A percentile compares a stretch with the other conserved stretches of the same genome.
Evolutionary conservation across 768 basidiomycete genomes (phyloP).

Genomic region (Russula griseocarnosa): DNA sequence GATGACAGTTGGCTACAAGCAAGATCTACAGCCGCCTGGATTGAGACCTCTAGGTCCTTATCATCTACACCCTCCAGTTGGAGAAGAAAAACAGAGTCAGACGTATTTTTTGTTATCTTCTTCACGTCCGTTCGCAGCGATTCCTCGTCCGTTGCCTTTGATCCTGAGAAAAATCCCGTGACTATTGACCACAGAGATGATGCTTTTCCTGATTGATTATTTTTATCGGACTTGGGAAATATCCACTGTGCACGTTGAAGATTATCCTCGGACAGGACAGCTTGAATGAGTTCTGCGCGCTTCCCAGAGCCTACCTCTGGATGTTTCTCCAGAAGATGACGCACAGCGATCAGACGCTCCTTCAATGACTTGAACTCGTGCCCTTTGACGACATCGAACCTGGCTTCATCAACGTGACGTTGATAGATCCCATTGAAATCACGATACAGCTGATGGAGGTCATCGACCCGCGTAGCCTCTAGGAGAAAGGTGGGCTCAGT

Average conservation of each 20-base stretch:
- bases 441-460: neutral
- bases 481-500: neutral
- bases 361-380: neutral
- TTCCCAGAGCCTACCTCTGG: neutral
- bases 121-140: conserved; percentile 11
- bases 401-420: neutral
- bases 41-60: neutral
- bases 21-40: neutral
- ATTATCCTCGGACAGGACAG: neutral
- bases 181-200: too few species aligned
- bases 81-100: conserved; percentile 19
- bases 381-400: neutral
- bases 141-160: neutral
- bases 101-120: neutral
- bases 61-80: conserved; percentile 1
- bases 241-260: neutral
- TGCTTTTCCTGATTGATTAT: too few species aligned
- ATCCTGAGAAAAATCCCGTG: neutral
- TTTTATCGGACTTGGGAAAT: neutral
- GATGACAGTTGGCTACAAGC: conserved; percentile 13
- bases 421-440: neutral
- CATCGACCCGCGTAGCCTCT: neutral
- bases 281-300: conserved; percentile 1
- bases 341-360: neutral
- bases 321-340: neutral